Evolutionary conservation across 2,329 filamentous ascomycete species (phyloP).

Genomic region (Talaromyces islandicus): DNA sequence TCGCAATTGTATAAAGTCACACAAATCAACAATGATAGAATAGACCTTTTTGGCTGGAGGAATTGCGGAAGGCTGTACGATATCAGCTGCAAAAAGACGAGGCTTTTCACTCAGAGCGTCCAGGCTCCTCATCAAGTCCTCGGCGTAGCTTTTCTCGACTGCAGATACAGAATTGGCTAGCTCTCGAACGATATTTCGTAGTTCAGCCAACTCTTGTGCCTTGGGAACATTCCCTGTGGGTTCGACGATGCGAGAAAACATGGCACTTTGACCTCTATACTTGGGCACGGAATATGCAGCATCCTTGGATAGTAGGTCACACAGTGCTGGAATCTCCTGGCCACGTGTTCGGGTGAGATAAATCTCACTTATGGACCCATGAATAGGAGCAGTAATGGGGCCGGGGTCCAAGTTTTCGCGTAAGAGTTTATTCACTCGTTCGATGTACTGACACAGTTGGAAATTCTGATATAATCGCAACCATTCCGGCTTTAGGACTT

Average conservation of each 20-base stretch:
- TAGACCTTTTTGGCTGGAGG: neutral
- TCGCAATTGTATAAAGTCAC: neutral
- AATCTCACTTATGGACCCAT: neutral
- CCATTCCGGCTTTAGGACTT: constrained; percentile 43
- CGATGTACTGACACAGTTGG: constrained; percentile 41
- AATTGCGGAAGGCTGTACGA: neutral
- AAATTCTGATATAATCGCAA: constrained; percentile 43
- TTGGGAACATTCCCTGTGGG: neutral
- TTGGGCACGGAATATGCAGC: neutral
- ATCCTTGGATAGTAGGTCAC: constrained; percentile 11
- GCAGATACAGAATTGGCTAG: constrained; percentile 18
- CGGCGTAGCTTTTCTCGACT: constrained; percentile 30
- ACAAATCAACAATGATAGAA: neutral
- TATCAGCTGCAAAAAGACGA: neutral
- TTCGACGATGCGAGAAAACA: neutral
- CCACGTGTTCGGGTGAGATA: neutral
- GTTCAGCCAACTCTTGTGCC: neutral
- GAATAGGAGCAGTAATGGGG: neutral
- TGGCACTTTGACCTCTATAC: neutral
- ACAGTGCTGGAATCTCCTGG: neutral
- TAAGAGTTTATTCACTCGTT: constrained; percentile 39
- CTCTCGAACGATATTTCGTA: constrained; percentile 18
- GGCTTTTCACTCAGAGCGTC: constrained; percentile 18
- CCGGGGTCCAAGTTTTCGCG: constrained; percentile 9
- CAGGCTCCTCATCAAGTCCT: constrained; percentile 35